Base-by-base conservation (phyloP, 164 flowering plant genomes). In the Echeveria elegans region DNA sequence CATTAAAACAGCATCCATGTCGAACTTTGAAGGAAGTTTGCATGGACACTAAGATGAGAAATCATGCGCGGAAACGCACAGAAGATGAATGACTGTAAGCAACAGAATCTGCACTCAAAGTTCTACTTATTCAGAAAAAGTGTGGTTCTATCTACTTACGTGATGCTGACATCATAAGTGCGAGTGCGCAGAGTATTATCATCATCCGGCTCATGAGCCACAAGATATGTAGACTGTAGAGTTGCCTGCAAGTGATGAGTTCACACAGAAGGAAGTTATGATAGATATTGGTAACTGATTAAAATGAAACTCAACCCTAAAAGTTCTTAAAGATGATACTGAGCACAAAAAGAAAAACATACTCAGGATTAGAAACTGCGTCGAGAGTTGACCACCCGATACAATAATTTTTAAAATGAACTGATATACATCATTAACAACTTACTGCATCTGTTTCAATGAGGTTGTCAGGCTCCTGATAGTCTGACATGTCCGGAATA, bases 111-210 rank as follows among this genome's bases (percentile, higher is more conserved):
- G 37, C 37, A 34, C 37, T 3, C 37, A 34, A 7, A 34, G 7
- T 34, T 34, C 3, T 34, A 34, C 7, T 3, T n/a, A n/a, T n/a
- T n/a, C n/a, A n/a, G 7, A 34, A 34, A 34, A 34, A 3, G 37
- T 34, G 37, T 3, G 37, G 37, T 34, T 34, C 37, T 45, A 34
- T 18, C 8, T 41, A 65, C 97, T 82, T 89, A 94, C 99, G 96
- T 91, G 73, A 94, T 91, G 93, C 96, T 94, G 76, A 94, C 89
- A 84, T 94, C 99, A 85, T 94, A 94, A 32, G 99, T 91, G 72
- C 99, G 81, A 21, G 99, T 94, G n/a, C 92, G 81, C 63, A 94
- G 69, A 45, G 91, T 91, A 74, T 91, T 89, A 70, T 91, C 97
- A 63, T 91, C 93, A 77, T 91, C 93, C 63, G 99, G 99, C 76